phyloP scores from a whole-genome alignment of 2,329 filamentous ascomycete species.

The Rhynchosporium secalis region DNA sequence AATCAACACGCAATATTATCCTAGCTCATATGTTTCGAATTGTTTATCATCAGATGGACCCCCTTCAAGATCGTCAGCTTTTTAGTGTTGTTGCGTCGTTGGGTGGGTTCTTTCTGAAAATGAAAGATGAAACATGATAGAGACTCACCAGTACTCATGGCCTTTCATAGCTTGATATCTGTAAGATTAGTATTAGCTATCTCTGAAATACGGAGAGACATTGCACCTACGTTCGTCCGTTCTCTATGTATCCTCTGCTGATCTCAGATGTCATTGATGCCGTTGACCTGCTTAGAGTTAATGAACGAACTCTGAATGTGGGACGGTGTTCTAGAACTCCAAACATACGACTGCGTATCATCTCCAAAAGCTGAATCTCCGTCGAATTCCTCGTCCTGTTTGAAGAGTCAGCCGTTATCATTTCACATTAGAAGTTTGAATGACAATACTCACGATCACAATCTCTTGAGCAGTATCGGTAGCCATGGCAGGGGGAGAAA shows the following conservation, averaged over 20 bases:
- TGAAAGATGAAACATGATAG: neutral
- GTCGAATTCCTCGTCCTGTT: slow-evolving; percentile 7
- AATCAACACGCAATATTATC: neutral
- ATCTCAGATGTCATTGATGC: neutral
- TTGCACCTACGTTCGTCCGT: neutral
- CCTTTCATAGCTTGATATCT: slow-evolving; percentile 9
- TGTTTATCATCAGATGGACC: slow-evolving; percentile 4
- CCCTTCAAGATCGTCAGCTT: neutral
- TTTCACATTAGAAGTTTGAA: neutral
- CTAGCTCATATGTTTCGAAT: slow-evolving; percentile 4
- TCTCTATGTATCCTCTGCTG: slow-evolving; percentile 8
- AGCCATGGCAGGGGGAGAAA: neutral
- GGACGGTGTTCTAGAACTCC: neutral
- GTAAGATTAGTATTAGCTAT: neutral
- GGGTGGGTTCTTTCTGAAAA: too few species aligned
- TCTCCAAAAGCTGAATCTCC: slow-evolving; percentile 2
- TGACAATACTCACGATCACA: neutral
- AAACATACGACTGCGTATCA: slow-evolving; percentile 3
- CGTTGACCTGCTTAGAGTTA: neutral
- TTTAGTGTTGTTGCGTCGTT: too few species aligned
- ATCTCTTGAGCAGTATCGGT: neutral
- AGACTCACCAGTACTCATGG: slow-evolving; percentile 2
- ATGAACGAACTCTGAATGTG: neutral
- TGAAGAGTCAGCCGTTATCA: neutral
- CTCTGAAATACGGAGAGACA: neutral